Conservation (phyloP, 441 rosid genomes). For the Erysimum cheiri region DNA sequence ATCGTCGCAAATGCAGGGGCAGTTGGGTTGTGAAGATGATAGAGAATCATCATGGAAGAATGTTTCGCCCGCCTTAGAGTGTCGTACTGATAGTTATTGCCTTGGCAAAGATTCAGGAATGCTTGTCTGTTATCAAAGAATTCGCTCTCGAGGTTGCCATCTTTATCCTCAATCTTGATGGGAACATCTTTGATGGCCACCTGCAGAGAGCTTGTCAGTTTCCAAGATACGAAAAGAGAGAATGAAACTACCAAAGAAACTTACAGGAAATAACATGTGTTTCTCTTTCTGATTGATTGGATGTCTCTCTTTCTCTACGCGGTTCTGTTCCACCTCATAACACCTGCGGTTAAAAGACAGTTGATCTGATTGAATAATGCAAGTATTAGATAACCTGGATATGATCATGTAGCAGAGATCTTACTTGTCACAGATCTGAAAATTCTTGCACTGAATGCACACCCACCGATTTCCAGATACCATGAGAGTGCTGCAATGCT, state of each 20-base stretch:
- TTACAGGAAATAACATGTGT: conserved; percentile 69
- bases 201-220: conserved; percentile 48
- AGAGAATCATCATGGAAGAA: conserved; percentile 98
- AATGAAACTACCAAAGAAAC: conserved; percentile 34
- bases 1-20: conserved; percentile 84
- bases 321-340: conserved; percentile 71
- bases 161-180: conserved; percentile 72
- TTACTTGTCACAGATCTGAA: conserved; percentile 94
- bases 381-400: conserved; percentile 4
- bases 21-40: conserved; percentile 96
- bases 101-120: conserved; percentile 92
- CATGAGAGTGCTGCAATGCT: conserved; percentile 80
- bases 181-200: conserved; percentile 69
- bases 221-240: not conserved
- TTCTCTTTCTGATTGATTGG: conserved; percentile 80
- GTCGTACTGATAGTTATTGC: conserved; percentile 93
- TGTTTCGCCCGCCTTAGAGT: conserved; percentile 95
- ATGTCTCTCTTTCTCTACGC: conserved; percentile 80
- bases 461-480: conserved; percentile 89
- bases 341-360: conserved; percentile 55
- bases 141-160: conserved; percentile 84
- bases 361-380: not conserved
- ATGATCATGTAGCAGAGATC: conserved; percentile 39
- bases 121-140: conserved; percentile 94
- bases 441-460: conserved; percentile 87